Evolutionary conservation across 148 eudicot genomes (phyloP).

Genomic region (Camellia lanceoleosa): DNA sequence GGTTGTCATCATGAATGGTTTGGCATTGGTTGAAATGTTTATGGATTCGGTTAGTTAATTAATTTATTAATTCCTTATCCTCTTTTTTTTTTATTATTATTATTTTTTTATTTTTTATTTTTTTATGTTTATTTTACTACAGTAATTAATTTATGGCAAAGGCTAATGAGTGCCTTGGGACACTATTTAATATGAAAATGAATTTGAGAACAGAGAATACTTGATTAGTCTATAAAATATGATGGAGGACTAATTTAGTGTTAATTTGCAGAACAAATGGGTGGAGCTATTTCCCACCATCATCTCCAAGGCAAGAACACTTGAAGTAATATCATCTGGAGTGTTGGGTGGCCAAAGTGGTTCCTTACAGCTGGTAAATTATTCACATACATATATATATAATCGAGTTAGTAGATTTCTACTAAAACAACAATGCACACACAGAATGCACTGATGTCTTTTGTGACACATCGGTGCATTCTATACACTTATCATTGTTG

Average conservation of each 20-base stretch:
- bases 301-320: constrained; percentile 44
- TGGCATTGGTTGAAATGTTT: constrained; percentile 60
- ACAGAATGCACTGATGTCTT: too few relatives aligned
- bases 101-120: not conserved
- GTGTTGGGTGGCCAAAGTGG: constrained; percentile 50
- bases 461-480: too few relatives aligned
- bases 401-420: too few relatives aligned
- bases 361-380: constrained; percentile 57
- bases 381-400: not conserved
- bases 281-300: constrained; percentile 56
- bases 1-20: constrained; percentile 50
- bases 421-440: too few relatives aligned
- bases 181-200: too few relatives aligned
- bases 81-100: not conserved
- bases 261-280: constrained; percentile 52
- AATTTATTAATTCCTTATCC: not conserved
- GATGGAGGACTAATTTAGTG: not conserved
- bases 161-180: too few relatives aligned
- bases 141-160: too few relatives aligned
- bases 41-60: constrained; percentile 44
- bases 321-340: constrained; percentile 52
- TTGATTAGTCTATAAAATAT: too few relatives aligned
- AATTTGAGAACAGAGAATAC: too few relatives aligned
- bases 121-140: too few relatives aligned
- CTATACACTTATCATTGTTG: too few relatives aligned